Conservation (phyloP, 352 stramenopile species). For the Phytophthora brassicae region DNA sequence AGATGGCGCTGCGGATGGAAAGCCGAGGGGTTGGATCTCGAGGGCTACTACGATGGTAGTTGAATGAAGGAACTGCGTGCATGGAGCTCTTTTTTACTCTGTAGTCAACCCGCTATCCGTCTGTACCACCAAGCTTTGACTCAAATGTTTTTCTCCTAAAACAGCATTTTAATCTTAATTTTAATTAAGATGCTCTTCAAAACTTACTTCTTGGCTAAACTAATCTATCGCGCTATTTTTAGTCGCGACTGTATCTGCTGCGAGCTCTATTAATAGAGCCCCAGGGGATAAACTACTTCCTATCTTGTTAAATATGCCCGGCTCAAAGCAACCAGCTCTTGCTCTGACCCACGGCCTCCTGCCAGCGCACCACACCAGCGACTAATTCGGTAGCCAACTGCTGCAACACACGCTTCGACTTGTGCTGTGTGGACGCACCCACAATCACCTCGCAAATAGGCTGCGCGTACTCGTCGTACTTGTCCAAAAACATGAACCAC, state of each 20-base stretch:
- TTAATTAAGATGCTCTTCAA: conserved; percentile 21
- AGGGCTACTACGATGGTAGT: conserved; percentile 37
- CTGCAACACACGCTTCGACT: conserved; percentile 22
- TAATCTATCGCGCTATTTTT: conserved; percentile 22
- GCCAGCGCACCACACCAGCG: conserved; percentile 38
- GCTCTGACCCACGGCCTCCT: conserved; percentile 37
- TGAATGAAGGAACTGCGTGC: neutral
- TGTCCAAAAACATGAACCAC: conserved; percentile 51
- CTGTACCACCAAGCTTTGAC: too few relatives aligned
- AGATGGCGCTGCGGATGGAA: conserved; percentile 67
- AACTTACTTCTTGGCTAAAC: conserved; percentile 29
- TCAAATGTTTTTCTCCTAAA: too few relatives aligned
- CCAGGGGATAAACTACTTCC: conserved; percentile 26
- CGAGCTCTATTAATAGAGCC: neutral
- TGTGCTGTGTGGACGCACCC: conserved; percentile 34
- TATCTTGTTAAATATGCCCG: conserved; percentile 39
- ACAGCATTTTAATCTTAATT: conserved; percentile 3
- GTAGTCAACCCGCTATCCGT: too few relatives aligned
- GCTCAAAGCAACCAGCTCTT: conserved; percentile 33
- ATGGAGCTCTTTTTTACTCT: conserved; percentile 20
- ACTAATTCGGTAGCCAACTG: conserved; percentile 25
- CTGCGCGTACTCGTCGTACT: conserved; percentile 32
- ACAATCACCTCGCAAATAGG: conserved; percentile 42
- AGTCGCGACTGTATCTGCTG: conserved; percentile 30
- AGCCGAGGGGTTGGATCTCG: conserved; percentile 45